Percentiles rank a stretch among this genome's conserved stretches.
Evolutionary conservation across 129 eudicot species (phyloP).

Genomic region (Flaveria sonorensis): DNA sequence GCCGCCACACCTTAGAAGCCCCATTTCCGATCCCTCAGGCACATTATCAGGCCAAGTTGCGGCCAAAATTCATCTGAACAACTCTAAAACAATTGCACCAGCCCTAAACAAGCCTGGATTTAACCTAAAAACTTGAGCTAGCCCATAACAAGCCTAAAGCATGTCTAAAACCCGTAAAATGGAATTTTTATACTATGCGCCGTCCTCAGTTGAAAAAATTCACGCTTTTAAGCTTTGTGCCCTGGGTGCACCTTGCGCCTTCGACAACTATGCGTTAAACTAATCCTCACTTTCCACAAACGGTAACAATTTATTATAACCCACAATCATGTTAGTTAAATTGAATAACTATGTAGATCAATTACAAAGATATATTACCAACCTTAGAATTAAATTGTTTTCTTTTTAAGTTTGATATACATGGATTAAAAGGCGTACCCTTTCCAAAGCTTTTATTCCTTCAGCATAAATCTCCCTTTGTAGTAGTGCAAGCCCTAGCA

Average conservation of each 20-base stretch:
- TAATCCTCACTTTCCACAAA: background rate
- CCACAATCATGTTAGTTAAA: background rate
- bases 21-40: too few species aligned
- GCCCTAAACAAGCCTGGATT: too few species aligned
- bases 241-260: too few species aligned
- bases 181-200: background rate
- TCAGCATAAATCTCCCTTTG: slow-evolving; percentile 56
- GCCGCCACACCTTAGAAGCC: too few species aligned
- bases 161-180: too few species aligned
- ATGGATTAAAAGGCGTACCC: slow-evolving; percentile 37
- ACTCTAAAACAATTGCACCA: too few species aligned
- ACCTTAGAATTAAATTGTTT: background rate
- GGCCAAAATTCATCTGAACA: too few species aligned
- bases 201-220: too few species aligned
- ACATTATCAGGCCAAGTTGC: too few species aligned
- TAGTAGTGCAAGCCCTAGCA: slow-evolving; percentile 81
- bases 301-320: background rate
- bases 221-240: background rate
- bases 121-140: too few species aligned
- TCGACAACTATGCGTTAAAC: background rate
- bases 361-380: background rate
- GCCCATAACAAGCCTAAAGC: too few species aligned
- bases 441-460: slow-evolving; percentile 71
- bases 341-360: background rate
- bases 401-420: background rate